Base-by-base conservation (phyloP, 148 eudicot genomes). In the Pouteria glomerata region DNA sequence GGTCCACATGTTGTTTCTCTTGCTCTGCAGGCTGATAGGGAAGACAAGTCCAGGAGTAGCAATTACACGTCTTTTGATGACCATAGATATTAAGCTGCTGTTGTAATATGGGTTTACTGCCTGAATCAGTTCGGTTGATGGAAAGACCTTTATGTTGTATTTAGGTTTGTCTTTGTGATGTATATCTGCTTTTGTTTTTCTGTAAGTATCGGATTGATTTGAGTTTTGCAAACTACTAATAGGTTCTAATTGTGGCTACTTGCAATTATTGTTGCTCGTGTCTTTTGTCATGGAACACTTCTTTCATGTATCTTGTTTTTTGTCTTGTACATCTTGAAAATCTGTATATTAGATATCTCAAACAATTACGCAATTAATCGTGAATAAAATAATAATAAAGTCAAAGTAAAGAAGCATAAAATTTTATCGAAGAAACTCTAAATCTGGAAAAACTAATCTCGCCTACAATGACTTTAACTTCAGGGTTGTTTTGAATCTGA, bases 1-100 rank as follows among this genome's bases (percentile, higher is more conserved):
- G 31, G 30, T 61, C 35, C n/a, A 47, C n/a, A 47, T 50, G 16
- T 48, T 24, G 39, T 13, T 39, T 48, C 19, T 71, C 24, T 39
- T 65, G 30, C 59, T 26, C 21, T 71, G 57, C 79, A 83, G 89
- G 82, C 79, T 63, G 82, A 80, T 57, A 68, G 75, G 71, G 88
- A 78, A 34, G 58, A 55, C 0, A 68, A 37, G 30, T 33, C 74
- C 41, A 73, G 76, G 71, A 72, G 55, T 56, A 74, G 61, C 76
- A 64, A 70, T 45, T 62, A 80, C 63, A 76, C 73, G 15, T 78
- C 84, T 33, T 80, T 72, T 23, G 85, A 80, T 33, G 83, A 72
- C 14, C 77, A 86, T 72, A 65, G 67, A 52, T 77, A 88, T 80
- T 88, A 82, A 84, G 73, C 66, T 30, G 12, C 6, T 0, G 41